Percentiles rank a stretch among this genome's conserved stretches.
Conservation (phyloP, 2,329 filamentous ascomycete species). For the Epichloe hybrida region DNA sequence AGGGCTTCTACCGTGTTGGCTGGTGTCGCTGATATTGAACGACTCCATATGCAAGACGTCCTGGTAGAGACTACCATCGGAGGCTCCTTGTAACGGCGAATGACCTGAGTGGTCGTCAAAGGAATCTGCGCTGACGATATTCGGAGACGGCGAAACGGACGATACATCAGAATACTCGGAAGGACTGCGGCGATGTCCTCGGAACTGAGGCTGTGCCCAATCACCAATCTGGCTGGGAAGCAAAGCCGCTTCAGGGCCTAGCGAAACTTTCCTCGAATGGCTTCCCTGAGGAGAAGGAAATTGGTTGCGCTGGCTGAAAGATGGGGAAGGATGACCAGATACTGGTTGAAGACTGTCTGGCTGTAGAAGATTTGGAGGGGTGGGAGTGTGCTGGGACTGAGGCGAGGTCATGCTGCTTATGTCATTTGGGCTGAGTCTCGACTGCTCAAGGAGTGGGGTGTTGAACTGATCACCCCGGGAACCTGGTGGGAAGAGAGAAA, state of each 20-base stretch:
- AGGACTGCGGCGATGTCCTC: slow-evolving; percentile 67
- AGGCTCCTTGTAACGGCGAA: slow-evolving; percentile 67
- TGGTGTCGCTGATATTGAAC: slow-evolving; percentile 69
- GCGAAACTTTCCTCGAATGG: slow-evolving; percentile 43
- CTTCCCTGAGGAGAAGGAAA: slow-evolving; percentile 35
- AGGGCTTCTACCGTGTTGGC: slow-evolving; percentile 64
- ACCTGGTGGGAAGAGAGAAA: slow-evolving; percentile 49
- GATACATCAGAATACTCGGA: slow-evolving; percentile 92
- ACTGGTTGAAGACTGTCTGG: slow-evolving; percentile 31
- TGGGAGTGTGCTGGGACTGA: slow-evolving; percentile 42
- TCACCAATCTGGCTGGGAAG: slow-evolving; percentile 37
- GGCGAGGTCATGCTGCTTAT: slow-evolving; percentile 41
- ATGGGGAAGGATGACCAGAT: slow-evolving; percentile 43
- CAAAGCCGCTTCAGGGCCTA: slow-evolving; percentile 44
- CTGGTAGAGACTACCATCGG: slow-evolving; percentile 60
- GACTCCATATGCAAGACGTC: slow-evolving; percentile 64
- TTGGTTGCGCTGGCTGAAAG: slow-evolving; percentile 41
- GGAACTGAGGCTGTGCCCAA: slow-evolving; percentile 51
- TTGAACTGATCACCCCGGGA: slow-evolving; percentile 44
- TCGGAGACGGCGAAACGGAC: slow-evolving; percentile 73
- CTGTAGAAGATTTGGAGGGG: slow-evolving; percentile 41
- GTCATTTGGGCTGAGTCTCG: slow-evolving; percentile 30
- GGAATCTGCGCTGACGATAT: slow-evolving; percentile 60
- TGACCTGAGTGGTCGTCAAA: slow-evolving; percentile 62
- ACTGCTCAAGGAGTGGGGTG: slow-evolving; percentile 43